Evolutionary conservation across 129 eudicot genomes (phyloP), one percentile per base, ranked within the genome.

Genomic region (Centella asiatica): DNA sequence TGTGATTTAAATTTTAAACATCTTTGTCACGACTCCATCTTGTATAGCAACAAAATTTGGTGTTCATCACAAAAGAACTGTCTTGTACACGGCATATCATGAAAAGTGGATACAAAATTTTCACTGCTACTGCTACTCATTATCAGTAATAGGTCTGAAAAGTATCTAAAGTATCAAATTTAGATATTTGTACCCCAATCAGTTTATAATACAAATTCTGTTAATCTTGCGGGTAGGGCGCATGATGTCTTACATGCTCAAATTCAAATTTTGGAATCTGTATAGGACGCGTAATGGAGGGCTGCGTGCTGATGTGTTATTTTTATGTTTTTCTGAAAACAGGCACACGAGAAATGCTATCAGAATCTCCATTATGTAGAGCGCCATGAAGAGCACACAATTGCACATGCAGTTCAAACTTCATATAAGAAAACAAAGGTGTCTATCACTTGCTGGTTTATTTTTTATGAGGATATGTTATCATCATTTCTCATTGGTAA

Each of bases 351-450:
- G 78, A 92, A 87, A 66, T 84, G 95, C 79, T 92, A 77, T 49
- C 88, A 92, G 70, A 92, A 92, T 73, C 94, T 92, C 26, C 98
- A 92, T 55, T 83, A 84, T 67, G 77, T 92, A 50, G 98, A 92
- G 40, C 80, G 87, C 17, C 89, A 92, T n/a, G 98, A 90, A 79
- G 88, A 92, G 27, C 98, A 92, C 83, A 92, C 95, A 33, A 92
- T 87, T 66, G 95, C 95, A 24, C 98, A 92, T 84, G 95, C 98
- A 13, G 74, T 87, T 53, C 94, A 87, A 66, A 84, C 95, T 20
- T 68, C 89, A 32, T 87, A 72, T 64, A 92, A 92, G 83, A 92
- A 92, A 69, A 92, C 98, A 67, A 92, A 92, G 95, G 98, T 92
- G 44, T 51, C 57, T 8, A 51, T 29, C 1, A 46, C 45, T 50